Conservation (phyloP, 495 filamentous ascomycete species). For the Penicillium waksmanii region DNA sequence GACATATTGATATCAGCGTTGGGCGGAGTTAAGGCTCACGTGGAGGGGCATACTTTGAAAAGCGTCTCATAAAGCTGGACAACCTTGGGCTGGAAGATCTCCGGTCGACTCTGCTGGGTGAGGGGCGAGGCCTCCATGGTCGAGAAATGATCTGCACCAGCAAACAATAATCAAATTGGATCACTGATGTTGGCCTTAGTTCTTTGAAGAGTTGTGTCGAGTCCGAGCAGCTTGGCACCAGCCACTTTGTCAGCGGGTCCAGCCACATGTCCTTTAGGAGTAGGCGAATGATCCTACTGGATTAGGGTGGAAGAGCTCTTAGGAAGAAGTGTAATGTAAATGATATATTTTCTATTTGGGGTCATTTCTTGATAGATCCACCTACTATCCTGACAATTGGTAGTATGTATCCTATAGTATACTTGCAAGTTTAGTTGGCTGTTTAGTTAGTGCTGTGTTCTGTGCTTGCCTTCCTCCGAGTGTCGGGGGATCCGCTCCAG, state of each 20-base stretch:
- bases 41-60: conserved; percentile 67
- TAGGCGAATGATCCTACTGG: neutral
- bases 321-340: no score
- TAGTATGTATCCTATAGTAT: neutral
- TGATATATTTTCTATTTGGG: no score
- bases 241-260: conserved; percentile 40
- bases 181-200: conserved; percentile 3
- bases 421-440: neutral
- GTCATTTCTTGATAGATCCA: no score
- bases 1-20: conserved; percentile 2
- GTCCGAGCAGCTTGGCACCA: conserved; percentile 24
- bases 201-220: conserved; percentile 17
- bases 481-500: conserved; percentile 13
- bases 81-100: conserved; percentile 90
- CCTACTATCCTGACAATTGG: no score
- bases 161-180: conserved; percentile 12
- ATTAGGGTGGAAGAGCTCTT: neutral
- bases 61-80: conserved; percentile 85
- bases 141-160: conserved; percentile 19
- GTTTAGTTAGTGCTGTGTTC: neutral
- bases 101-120: conserved; percentile 89
- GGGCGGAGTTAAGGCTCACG: neutral
- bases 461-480: conserved; percentile 11
- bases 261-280: conserved; percentile 36
- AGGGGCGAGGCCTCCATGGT: conserved; percentile 89